These are phyloP conservation scores for Bremia lactucae DNA, from an alignment of 352 stramenopile genomes.

Conservation along the genomic window DNA sequence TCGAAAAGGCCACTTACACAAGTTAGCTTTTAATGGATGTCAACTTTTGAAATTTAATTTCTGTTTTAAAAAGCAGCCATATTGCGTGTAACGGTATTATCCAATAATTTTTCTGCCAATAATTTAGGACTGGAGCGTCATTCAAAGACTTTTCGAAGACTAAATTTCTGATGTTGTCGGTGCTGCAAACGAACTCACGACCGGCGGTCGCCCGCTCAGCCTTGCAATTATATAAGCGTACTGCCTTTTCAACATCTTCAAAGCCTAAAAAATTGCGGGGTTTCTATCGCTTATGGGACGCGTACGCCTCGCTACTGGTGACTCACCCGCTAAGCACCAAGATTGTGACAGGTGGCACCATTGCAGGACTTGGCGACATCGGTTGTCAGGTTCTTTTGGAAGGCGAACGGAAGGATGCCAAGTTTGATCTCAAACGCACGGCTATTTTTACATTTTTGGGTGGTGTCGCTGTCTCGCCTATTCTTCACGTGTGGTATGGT, in stretches of 20 bases:
- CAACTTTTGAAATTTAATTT: too few relatives aligned
- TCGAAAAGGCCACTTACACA: too few relatives aligned
- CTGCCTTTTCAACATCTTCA: constrained; percentile 4
- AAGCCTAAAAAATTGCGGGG: constrained; percentile 3
- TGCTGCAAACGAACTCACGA: constrained; percentile 8
- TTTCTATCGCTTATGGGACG: constrained; percentile 30
- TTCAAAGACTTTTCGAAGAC: too few relatives aligned
- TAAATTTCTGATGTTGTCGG: constrained; percentile 21
- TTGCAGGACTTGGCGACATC: constrained; percentile 58
- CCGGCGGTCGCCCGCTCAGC: constrained; percentile 1
- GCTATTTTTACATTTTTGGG: constrained; percentile 62
- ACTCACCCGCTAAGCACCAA: constrained; percentile 54
- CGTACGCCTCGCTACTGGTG: constrained; percentile 46
- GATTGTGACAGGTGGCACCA: constrained; percentile 43
- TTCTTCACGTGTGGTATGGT: constrained; percentile 75
- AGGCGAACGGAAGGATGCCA: background rate
- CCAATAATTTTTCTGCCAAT: too few relatives aligned
- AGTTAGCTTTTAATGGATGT: too few relatives aligned
- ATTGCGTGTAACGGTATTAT: too few relatives aligned
- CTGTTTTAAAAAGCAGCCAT: too few relatives aligned
- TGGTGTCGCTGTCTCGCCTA: constrained; percentile 48
- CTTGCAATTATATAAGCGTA: background rate
- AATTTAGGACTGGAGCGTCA: too few relatives aligned
- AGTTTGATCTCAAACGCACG: constrained; percentile 37
- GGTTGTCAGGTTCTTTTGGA: constrained; percentile 60